Base-by-base conservation (phyloP, 2,329 filamentous ascomycete genomes). In the Neodidymelliopsis sp. region DNA sequence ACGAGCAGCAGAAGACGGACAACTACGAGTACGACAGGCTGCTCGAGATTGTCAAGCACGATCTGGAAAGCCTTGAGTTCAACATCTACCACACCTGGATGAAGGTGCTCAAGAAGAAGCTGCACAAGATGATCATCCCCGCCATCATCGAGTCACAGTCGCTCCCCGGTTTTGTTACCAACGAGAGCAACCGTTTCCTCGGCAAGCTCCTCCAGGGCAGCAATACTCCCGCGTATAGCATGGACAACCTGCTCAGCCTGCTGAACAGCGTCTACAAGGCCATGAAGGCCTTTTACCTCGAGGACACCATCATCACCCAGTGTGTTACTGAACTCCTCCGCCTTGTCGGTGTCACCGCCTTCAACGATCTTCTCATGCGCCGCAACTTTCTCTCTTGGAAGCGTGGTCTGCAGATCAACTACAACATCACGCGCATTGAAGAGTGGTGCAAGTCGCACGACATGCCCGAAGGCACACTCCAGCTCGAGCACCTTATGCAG, bases 41-140 rank as follows among this genome's bases (percentile, higher is more conserved):
- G 42, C 79, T 99, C 66, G 94, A 99, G 75, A 97, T 99, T 72
- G 94, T 99, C 72, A 99, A 99, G 82, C 94, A 99, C 73, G 94
- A 99, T 72, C 81, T 99, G 40, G 94, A 99, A 79, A 96, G 90
- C 75, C 81, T 99, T 57, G 94, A 99, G 77, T 99, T 99, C 81
- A 99, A 99, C 80, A 99, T 99, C 66, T 99, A 99, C 77, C 94
- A 99, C 77, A 99, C 94, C 19, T 99, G 94, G 94, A 99, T 99
- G 94, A 99, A 99, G 82, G 90, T 97, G 48, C 79, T 99, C 69
- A 99, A 99, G 84, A 97, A 97, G 85, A 96, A 96, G 79, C 83
- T 99, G 57, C 91, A 95, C 67, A 97, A 97, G 84, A 99, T 99
- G 94, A 95, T 99, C 68, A 96, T 99, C 42, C 94, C 94, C 1